phyloP scores from a whole-genome alignment of 2,329 filamentous ascomycete genomes.

The Huntiella bhutanensis region DNA sequence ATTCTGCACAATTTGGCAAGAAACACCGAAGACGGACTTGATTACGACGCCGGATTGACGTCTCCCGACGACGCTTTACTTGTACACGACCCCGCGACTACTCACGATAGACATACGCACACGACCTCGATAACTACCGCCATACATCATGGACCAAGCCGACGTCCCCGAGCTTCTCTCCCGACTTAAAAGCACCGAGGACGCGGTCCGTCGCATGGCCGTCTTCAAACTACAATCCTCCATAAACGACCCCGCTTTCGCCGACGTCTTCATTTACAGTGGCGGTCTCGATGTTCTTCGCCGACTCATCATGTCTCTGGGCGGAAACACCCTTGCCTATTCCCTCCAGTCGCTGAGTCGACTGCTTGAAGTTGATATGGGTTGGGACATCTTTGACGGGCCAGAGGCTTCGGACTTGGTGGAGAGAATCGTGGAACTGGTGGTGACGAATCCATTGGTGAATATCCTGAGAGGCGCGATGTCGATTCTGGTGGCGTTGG shows the following conservation, averaged over 20 bases:
- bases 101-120: no score
- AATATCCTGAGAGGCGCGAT: conserved; percentile 95
- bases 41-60: no score
- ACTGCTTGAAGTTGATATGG: conserved; percentile 88
- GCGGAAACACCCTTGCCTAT: conserved; percentile 89
- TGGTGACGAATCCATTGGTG: conserved; percentile 87
- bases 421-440: conserved; percentile 68
- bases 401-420: conserved; percentile 45
- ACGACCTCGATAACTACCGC: no score
- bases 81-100: no score
- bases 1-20: no score
- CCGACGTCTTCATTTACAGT: conserved; percentile 84
- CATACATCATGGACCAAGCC: conserved; percentile 40
- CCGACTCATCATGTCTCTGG: conserved; percentile 64
- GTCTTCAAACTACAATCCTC: conserved; percentile 94
- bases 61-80: no score
- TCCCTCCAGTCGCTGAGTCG: conserved; percentile 75
- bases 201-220: conserved; percentile 93
- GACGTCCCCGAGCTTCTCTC: conserved; percentile 46
- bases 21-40: no score
- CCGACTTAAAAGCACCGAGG: conserved; percentile 51
- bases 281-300: conserved; percentile 69
- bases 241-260: conserved; percentile 90
- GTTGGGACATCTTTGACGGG: conserved; percentile 73
- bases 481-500: conserved; percentile 85